These are phyloP conservation scores for Melastoma candidum DNA, from an alignment of 441 rosid genomes.

Conservation along the genomic window DNA sequence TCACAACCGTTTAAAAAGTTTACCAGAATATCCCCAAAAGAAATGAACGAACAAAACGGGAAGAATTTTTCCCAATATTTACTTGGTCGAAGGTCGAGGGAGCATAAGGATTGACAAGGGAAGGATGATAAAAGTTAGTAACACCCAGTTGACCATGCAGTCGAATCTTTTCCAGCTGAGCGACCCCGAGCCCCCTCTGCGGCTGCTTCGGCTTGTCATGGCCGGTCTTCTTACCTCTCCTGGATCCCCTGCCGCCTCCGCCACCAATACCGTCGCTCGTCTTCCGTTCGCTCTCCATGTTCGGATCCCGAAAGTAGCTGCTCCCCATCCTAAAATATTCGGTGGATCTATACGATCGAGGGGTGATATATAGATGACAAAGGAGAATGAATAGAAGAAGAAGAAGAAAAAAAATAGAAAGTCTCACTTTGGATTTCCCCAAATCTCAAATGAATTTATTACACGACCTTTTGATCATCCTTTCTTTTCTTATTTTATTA, in stretches of 20 bases:
- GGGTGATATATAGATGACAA: no score
- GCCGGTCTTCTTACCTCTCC: conserved; percentile 62
- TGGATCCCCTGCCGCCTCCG: conserved; percentile 38
- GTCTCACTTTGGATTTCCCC: background rate
- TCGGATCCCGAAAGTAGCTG: conserved; percentile 69
- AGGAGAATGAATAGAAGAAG: no score
- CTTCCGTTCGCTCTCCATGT: conserved; percentile 32
- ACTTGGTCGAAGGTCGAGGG: background rate
- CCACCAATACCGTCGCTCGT: background rate
- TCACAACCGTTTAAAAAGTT: background rate
- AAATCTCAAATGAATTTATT: no score
- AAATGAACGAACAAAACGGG: background rate
- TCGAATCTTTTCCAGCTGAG: conserved; percentile 92
- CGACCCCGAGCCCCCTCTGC: conserved; percentile 99
- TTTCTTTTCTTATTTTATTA: no score
- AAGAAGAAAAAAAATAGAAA: background rate
- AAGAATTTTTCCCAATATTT: background rate
- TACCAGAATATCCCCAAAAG: background rate
- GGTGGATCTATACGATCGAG: background rate
- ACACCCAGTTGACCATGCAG: conserved; percentile 65
- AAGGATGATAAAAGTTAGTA: conserved; percentile 27
- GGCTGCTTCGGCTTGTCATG: conserved; percentile 96
- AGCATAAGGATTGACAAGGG: conserved; percentile 33
- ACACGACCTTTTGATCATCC: no score
- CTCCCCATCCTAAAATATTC: conserved; percentile 38